Percentiles rank a stretch among this genome's conserved stretches.
phyloP scores from a whole-genome alignment of 768 basidiomycete genomes.

The Trametes cingulata region DNA sequence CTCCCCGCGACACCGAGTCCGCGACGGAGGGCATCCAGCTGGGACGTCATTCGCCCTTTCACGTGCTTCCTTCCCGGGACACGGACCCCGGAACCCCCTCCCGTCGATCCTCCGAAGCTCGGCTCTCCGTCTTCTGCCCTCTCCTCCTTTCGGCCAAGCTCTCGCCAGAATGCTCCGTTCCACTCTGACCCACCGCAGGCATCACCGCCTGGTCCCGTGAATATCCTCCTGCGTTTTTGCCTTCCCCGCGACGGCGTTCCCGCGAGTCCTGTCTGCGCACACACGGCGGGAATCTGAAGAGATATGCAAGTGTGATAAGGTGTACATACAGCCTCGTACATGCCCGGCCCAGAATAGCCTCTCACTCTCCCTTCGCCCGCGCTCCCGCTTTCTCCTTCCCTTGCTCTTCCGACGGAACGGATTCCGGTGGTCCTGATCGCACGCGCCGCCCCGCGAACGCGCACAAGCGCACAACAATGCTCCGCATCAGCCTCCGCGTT shows the following conservation, averaged over 20 bases:
- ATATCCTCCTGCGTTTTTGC: neutral
- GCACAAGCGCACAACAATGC: neutral
- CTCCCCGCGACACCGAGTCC: slow-evolving; percentile 41
- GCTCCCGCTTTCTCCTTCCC: slow-evolving; percentile 19
- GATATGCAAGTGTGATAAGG: slow-evolving; percentile 10
- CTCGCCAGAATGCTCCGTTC: neutral
- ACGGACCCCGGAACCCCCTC: slow-evolving; percentile 24
- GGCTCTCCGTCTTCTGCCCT: slow-evolving; percentile 13
- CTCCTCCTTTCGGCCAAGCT: neutral
- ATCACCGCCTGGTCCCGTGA: slow-evolving; percentile 3
- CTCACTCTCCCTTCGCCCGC: slow-evolving; percentile 1
- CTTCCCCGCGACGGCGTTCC: neutral
- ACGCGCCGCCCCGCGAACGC: slow-evolving; percentile 1
- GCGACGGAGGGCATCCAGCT: slow-evolving; percentile 19
- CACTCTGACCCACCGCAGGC: neutral
- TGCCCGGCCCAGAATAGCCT: slow-evolving; percentile 13
- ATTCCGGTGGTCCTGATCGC: slow-evolving; percentile 20
- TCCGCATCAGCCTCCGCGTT: slow-evolving; percentile 4
- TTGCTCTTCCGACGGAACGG: slow-evolving; percentile 23
- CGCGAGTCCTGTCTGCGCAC: neutral
- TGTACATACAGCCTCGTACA: slow-evolving; percentile 18
- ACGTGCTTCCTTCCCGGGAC: slow-evolving; percentile 24
- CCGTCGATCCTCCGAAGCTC: slow-evolving; percentile 17
- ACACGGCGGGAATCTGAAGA: neutral
- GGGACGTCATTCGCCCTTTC: slow-evolving; percentile 37